A percentile compares a stretch with the other conserved stretches of the same genome.
These are phyloP conservation scores for Mrakia blollopis DNA, from an alignment of 768 basidiomycete genomes.

Conservation along the genomic window DNA sequence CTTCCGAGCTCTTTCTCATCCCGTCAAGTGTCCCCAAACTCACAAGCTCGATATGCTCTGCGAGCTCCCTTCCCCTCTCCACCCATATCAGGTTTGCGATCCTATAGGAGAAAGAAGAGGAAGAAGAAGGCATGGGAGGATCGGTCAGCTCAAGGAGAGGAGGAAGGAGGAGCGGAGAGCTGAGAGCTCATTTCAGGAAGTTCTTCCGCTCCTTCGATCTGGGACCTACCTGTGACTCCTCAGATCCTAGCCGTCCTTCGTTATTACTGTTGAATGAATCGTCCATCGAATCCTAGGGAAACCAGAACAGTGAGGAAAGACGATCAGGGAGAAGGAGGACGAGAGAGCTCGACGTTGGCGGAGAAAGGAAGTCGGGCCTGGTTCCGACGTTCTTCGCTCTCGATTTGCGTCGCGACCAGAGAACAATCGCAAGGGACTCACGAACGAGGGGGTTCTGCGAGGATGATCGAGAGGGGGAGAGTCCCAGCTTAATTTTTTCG, in stretches of 20 bases:
- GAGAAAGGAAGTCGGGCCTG: not conserved
- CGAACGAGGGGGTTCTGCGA: too few relatives aligned
- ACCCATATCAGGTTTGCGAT: not conserved
- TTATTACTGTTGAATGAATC: not conserved
- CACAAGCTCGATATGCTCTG: conserved; percentile 5
- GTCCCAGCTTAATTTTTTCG: not conserved
- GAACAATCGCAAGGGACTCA: too few relatives aligned
- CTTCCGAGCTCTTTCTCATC: not conserved
- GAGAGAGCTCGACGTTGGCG: not conserved
- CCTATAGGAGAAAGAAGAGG: not conserved
- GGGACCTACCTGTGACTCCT: not conserved
- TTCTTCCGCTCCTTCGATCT: not conserved
- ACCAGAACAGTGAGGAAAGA: not conserved
- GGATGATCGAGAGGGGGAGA: too few relatives aligned
- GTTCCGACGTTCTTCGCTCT: too few relatives aligned
- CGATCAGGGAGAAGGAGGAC: not conserved
- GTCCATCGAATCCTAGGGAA: not conserved
- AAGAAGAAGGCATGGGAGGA: not conserved
- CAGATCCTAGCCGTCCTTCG: not conserved
- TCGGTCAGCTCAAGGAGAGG: not conserved
- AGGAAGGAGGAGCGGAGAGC: not conserved
- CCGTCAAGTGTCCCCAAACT: not conserved
- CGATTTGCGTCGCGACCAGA: too few relatives aligned
- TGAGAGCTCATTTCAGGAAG: not conserved
- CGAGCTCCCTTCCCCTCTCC: not conserved